These are phyloP conservation scores for Aureobasidium namibiae DNA, from an alignment of 2,329 filamentous ascomycete genomes.

Conservation along the genomic window DNA sequence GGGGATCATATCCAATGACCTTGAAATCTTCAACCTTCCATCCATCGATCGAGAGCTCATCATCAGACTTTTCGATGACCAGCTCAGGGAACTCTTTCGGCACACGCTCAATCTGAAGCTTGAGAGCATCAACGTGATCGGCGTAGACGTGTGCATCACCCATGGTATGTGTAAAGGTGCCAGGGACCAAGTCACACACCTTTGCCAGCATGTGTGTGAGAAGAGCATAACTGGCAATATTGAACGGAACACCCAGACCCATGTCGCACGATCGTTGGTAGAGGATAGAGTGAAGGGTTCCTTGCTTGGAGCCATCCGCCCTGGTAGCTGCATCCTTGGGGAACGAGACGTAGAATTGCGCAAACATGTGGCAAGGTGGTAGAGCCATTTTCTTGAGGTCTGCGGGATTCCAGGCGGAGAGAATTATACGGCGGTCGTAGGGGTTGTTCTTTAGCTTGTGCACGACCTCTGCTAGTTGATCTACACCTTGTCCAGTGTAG, in stretches of 20 bases:
- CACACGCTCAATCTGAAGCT: slow-evolving; percentile 69
- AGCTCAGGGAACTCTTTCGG: slow-evolving; percentile 75
- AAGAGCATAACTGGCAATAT: slow-evolving; percentile 90
- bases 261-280: slow-evolving; percentile 96
- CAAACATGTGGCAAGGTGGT: slow-evolving; percentile 95
- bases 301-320: slow-evolving; percentile 39
- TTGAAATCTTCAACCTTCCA: slow-evolving; percentile 86
- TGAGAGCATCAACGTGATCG: slow-evolving; percentile 83
- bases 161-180: slow-evolving; percentile 89
- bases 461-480: slow-evolving; percentile 87
- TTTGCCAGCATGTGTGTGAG: slow-evolving; percentile 93
- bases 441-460: slow-evolving; percentile 75
- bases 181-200: slow-evolving; percentile 74
- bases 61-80: slow-evolving; percentile 55
- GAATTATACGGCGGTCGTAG: slow-evolving; percentile 81
- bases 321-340: slow-evolving; percentile 34
- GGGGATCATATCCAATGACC: slow-evolving; percentile 79
- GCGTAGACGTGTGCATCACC: slow-evolving; percentile 95
- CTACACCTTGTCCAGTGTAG: slow-evolving; percentile 81
- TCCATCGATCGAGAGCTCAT: slow-evolving; percentile 72
- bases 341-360: slow-evolving; percentile 86
- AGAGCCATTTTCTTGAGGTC: slow-evolving; percentile 84
- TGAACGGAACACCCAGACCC: slow-evolving; percentile 95
- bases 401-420: slow-evolving; percentile 88
- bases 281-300: slow-evolving; percentile 74